These are phyloP conservation scores for Thermothelomyces thermophilus DNA, from an alignment of 2,329 filamentous ascomycete genomes.

Conservation along the genomic window DNA sequence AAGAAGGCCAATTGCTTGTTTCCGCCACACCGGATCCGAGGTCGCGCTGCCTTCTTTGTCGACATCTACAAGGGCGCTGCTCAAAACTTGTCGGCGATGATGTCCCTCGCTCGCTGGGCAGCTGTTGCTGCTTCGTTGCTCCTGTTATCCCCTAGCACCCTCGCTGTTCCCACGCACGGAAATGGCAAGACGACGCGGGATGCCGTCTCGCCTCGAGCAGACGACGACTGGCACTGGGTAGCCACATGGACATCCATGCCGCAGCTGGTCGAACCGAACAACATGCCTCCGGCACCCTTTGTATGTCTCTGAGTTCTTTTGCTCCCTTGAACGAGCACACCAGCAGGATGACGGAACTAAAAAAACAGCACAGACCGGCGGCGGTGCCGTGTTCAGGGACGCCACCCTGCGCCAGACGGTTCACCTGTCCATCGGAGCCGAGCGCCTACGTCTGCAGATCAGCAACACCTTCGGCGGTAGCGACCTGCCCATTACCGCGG, in stretches of 20 bases:
- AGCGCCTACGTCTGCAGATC: slow-evolving; percentile 54
- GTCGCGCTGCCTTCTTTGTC: background rate
- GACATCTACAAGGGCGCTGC: background rate
- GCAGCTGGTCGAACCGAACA: slow-evolving; percentile 55
- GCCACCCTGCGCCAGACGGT: slow-evolving; percentile 61
- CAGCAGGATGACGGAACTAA: background rate
- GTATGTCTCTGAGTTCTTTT: too few relatives aligned
- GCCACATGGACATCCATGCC: slow-evolving; percentile 62
- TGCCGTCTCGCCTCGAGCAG: slow-evolving; percentile 1
- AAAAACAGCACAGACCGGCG: slow-evolving; percentile 14
- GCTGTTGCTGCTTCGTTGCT: slow-evolving; percentile 13
- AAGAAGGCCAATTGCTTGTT: background rate
- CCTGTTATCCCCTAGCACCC: slow-evolving; percentile 4
- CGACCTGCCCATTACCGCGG: slow-evolving; percentile 53
- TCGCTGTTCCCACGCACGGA: slow-evolving; percentile 2
- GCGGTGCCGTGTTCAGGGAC: slow-evolving; percentile 48
- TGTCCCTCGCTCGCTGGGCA: slow-evolving; percentile 1
- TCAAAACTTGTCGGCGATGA: slow-evolving; percentile 1
- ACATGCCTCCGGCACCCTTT: slow-evolving; percentile 55
- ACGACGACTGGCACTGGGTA: slow-evolving; percentile 49
- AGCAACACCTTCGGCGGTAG: slow-evolving; percentile 60
- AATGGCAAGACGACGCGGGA: background rate
- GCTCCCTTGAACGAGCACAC: too few relatives aligned
- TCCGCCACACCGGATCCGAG: background rate
- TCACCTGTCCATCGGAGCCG: slow-evolving; percentile 49